A percentile compares a stretch with the other conserved stretches of the same genome.
Conservation (phyloP, 345 rosid species). For the Microthlaspi erraticum region DNA sequence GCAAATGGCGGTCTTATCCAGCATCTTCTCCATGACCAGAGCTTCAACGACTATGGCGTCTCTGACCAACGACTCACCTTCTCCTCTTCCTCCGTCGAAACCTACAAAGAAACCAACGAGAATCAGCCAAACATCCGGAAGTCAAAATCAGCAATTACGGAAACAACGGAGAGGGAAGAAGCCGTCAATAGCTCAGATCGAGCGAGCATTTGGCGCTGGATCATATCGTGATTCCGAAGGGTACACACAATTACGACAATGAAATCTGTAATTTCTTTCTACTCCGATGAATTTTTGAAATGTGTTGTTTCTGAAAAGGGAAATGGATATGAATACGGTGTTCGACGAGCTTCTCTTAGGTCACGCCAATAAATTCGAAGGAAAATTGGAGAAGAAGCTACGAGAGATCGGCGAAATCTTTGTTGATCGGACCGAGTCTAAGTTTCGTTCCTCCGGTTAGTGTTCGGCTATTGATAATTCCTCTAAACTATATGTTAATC, state of each 20-base stretch:
- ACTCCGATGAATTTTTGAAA: neutral
- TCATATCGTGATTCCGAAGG: constrained; percentile 69
- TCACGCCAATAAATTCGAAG: constrained; percentile 53
- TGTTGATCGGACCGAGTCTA: constrained; percentile 49
- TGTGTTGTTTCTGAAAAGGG: constrained; percentile 45
- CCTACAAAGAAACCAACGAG: neutral
- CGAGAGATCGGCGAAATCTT: constrained; percentile 78
- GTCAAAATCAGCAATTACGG: constrained; percentile 29
- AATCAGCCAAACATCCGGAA: constrained; percentile 15
- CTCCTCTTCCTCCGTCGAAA: constrained; percentile 29
- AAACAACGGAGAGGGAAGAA: constrained; percentile 43
- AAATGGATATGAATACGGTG: constrained; percentile 50
- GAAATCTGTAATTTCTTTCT: neutral
- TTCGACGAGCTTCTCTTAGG: constrained; percentile 58
- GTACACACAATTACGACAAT: constrained; percentile 32
- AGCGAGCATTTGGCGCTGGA: constrained; percentile 85
- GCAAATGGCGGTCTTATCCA: constrained; percentile 49
- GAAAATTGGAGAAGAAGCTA: constrained; percentile 65
- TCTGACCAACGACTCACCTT: constrained; percentile 18
- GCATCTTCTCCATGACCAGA: constrained; percentile 34
- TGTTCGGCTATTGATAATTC: neutral
- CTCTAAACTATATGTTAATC: neutral
- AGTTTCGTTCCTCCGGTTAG: constrained; percentile 63
- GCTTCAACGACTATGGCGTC: constrained; percentile 39
- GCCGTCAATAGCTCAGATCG: constrained; percentile 59